Base-by-base conservation (phyloP, 371 early-diverging fungal species). In the Amoeboaphelidium protococcarum region DNA sequence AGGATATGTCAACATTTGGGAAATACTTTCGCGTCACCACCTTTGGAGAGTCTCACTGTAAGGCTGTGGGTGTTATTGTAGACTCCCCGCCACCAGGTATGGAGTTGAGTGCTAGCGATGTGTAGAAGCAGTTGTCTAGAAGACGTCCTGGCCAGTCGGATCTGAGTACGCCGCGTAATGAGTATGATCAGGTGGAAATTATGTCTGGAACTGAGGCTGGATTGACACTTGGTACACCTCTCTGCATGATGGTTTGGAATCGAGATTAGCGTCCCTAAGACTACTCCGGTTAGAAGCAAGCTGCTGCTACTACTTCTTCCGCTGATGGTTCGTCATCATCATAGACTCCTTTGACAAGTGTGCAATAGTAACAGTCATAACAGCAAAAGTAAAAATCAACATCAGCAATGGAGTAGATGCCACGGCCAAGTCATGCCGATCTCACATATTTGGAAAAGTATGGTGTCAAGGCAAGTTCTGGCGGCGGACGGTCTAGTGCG, bases 391-490 rank as follows among this genome's bases (percentile, higher is more conserved):
- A 6, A 31, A 31, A 16, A 31, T 6, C 6, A 10, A 10, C 6
- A 10, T 10, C 6, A 31, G 6, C 37, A 10, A 31, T 31, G 37
- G 37, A 31, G 6, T 6, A 31, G 52, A 40, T 69, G 64, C 55
- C 95, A 92, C 77, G 95, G 20, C 95, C 95, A 13, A 78, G 80
- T 21, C 95, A 94, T 47, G 95, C 95, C 19, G 95, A 94, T 63
- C 89, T 72, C 66, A 94, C 95, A 4, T 94, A 94, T 52, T 57
- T 94, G 50, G 66, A 82, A 56, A 94, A 94, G 61, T 94, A 94
- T 54, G 82, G 86, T 41, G 61, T 94, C 48, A 94, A 94, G 66
- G 89, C 92, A 12, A 79, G 79, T 2, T 74, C 76, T 23, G 95
- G 95, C 46, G 95, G 95, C 37, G 95, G 95, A 40, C 67, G 95